A percentile compares a stretch with the other conserved stretches of the same genome.
phyloP scores from a whole-genome alignment of 495 filamentous ascomycete genomes.

The Penicillium coprophilum region DNA sequence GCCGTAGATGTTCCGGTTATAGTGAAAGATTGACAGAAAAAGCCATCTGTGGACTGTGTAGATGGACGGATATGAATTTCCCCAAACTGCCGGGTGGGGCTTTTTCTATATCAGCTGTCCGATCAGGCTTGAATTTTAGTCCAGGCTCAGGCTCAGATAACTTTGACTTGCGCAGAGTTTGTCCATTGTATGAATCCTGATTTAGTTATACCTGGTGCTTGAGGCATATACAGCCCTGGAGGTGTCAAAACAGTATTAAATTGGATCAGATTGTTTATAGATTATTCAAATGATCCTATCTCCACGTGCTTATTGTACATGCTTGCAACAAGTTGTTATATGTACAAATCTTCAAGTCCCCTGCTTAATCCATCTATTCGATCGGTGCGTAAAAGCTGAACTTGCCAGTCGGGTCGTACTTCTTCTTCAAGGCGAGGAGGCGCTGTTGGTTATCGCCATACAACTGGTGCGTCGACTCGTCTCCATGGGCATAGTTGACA shows the following conservation, averaged over 20 bases:
- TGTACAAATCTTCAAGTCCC: neutral
- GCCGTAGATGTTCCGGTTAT: neutral
- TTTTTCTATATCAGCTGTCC: neutral
- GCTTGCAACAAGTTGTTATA: neutral
- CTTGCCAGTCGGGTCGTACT: conserved; percentile 53
- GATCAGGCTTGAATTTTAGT: neutral
- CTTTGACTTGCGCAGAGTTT: neutral
- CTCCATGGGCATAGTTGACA: conserved; percentile 61
- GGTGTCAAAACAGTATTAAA: neutral
- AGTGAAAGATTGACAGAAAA: conserved; percentile 10
- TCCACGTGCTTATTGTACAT: neutral
- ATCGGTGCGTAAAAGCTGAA: conserved; percentile 58
- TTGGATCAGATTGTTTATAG: neutral
- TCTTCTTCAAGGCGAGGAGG: conserved; percentile 49
- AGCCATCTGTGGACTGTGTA: conserved; percentile 6
- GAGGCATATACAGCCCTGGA: neutral
- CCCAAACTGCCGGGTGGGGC: neutral
- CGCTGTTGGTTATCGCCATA: conserved; percentile 51
- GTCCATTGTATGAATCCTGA: neutral
- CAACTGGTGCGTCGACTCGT: conserved; percentile 43
- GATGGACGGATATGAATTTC: neutral
- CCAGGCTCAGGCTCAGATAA: neutral
- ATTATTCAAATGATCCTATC: neutral
- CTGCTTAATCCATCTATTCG: conserved; percentile 3
- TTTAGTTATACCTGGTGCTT: neutral